These are phyloP conservation scores for Bryum argenteum DNA, from an alignment of 225 moss, liverwort and hornwort genomes.

Conservation along the genomic window DNA sequence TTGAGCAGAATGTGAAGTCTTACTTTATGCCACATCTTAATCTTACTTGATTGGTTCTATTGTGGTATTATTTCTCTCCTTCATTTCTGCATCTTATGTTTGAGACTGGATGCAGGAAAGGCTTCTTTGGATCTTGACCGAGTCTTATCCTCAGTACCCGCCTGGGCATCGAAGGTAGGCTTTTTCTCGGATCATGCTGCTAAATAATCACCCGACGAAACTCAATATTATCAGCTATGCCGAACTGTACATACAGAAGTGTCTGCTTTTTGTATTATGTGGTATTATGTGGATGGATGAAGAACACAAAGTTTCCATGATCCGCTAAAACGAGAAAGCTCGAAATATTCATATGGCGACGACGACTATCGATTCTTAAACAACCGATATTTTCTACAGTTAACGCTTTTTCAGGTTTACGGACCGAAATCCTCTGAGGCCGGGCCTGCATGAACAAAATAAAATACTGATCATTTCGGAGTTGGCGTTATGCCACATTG, in stretches of 20 bases:
- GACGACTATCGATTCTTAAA: too few species aligned
- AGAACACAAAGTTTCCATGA: too few species aligned
- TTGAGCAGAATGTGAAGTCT: constrained; percentile 10
- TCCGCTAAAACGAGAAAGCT: too few species aligned
- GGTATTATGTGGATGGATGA: too few species aligned
- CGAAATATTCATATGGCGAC: too few species aligned
- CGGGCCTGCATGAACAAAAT: too few species aligned
- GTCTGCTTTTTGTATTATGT: constrained; percentile 20
- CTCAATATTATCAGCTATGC: too few species aligned
- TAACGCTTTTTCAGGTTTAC: too few species aligned
- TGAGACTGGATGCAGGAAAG: constrained; percentile 43
- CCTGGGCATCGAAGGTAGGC: constrained; percentile 81
- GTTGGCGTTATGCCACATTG: too few species aligned
- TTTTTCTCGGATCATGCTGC: constrained; percentile 2
- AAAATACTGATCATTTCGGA: too few species aligned
- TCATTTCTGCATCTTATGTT: not conserved
- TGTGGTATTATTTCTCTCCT: constrained; percentile 18
- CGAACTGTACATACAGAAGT: not conserved
- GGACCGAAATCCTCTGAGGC: too few species aligned
- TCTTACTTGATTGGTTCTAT: constrained; percentile 19
- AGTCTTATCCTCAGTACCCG: constrained; percentile 70
- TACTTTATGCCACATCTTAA: constrained; percentile 16
- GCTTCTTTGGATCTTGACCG: constrained; percentile 77
- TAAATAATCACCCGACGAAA: not conserved
- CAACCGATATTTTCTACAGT: too few species aligned